Evolutionary conservation across 805 yeast species (phyloP).

Genomic region (Pichia ethanolica): DNA sequence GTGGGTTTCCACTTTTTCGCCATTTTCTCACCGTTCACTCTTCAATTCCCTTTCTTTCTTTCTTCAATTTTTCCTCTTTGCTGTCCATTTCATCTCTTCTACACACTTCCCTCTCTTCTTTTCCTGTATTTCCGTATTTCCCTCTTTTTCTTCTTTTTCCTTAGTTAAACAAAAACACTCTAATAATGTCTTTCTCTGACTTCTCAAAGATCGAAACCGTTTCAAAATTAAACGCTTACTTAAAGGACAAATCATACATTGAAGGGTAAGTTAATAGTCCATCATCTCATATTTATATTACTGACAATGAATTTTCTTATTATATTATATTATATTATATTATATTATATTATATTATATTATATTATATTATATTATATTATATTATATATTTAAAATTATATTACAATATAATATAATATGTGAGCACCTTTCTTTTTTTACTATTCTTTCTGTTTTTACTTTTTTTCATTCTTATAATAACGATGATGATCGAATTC

Average conservation of each 20-base stretch:
- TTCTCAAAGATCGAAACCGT: slow-evolving; percentile 73
- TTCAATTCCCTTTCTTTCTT: not conserved
- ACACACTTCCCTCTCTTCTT: not conserved
- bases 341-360: no score
- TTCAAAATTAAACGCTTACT: slow-evolving; percentile 69
- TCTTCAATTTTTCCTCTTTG: no score
- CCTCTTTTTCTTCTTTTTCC: not conserved
- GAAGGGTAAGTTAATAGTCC: slow-evolving; percentile 70
- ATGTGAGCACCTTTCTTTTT: not conserved
- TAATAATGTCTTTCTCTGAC: slow-evolving; percentile 64
- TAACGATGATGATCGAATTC: slow-evolving; percentile 54
- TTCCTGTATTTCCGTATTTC: not conserved
- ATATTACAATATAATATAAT: no score
- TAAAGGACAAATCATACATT: slow-evolving; percentile 89
- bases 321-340: no score
- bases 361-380: no score
- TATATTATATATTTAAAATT: no score
- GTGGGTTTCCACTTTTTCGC: no score
- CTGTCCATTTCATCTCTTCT: no score
- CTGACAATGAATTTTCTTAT: no score
- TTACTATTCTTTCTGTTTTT: not conserved
- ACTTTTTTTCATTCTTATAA: not conserved
- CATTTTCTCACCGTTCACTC: not conserved
- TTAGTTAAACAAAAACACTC: not conserved
- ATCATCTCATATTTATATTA: not conserved